These are phyloP conservation scores for Pterula multifida DNA, from an alignment of 1,284 basidiomycete genomes.

Conservation along the genomic window DNA sequence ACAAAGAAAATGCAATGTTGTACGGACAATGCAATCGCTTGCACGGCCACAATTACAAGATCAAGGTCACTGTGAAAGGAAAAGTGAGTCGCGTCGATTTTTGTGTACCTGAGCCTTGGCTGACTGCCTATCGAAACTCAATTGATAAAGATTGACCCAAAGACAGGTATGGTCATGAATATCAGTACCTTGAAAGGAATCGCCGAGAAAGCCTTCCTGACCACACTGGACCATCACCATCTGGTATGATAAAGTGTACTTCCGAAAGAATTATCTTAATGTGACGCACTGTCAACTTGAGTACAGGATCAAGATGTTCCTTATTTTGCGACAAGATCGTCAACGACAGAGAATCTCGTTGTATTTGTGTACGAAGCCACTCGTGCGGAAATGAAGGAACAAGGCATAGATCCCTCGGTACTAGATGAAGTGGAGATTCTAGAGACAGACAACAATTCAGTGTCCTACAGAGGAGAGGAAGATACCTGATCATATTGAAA, in stretches of 20 bases:
- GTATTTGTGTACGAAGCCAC: background rate
- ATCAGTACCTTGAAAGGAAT: background rate
- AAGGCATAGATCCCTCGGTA: background rate
- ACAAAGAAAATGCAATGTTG: background rate
- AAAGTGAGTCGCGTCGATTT: background rate
- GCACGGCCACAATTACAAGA: constrained; percentile 1
- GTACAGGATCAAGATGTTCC: background rate
- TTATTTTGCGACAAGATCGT: background rate
- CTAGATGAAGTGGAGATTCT: background rate
- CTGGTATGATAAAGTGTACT: background rate
- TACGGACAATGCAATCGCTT: background rate
- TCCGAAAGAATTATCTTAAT: background rate
- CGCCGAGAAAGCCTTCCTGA: background rate
- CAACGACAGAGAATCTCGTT: background rate
- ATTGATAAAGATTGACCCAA: background rate
- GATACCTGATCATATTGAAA: background rate
- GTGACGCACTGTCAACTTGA: background rate
- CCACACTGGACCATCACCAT: background rate
- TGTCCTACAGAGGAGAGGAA: background rate
- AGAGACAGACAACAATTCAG: background rate
- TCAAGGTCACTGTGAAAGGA: background rate
- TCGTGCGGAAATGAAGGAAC: background rate
- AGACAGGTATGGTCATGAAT: background rate
- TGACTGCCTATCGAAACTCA: background rate
- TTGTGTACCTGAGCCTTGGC: background rate